Evolutionary conservation across 805 yeast species (phyloP).

Genomic region (Lipomyces orientalis): DNA sequence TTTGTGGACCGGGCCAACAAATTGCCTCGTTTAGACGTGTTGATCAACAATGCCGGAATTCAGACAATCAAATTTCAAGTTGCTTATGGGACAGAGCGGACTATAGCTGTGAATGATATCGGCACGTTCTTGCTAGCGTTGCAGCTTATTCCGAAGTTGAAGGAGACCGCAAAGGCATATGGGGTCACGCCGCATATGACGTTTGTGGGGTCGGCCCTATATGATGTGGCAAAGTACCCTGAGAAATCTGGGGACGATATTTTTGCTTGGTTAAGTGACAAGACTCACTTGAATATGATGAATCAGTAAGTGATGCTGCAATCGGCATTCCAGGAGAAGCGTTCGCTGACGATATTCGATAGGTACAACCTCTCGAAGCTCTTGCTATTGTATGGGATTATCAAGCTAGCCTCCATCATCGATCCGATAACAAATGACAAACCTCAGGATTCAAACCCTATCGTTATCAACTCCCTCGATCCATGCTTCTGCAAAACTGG

Average conservation of each 20-base stretch:
- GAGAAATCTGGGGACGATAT: conserved; percentile 10
- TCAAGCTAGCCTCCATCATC: conserved; percentile 17
- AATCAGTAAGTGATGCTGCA: conserved; percentile 6
- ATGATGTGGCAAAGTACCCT: conserved; percentile 16
- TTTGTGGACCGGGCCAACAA: conserved; percentile 13
- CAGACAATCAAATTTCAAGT: background rate
- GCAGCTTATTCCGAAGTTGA: conserved; percentile 19
- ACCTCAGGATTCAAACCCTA: background rate
- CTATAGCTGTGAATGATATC: conserved; percentile 11
- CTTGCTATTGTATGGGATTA: background rate
- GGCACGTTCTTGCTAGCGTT: conserved; percentile 13
- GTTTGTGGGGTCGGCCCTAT: conserved; percentile 13
- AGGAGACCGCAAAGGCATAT: conserved; percentile 10
- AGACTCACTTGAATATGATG: too few species aligned
- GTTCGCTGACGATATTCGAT: too few species aligned
- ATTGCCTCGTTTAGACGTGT: conserved; percentile 16
- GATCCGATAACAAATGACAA: conserved; percentile 14
- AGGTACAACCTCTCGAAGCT: too few species aligned
- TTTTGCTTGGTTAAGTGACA: conserved; percentile 8
- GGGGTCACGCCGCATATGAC: conserved; percentile 10
- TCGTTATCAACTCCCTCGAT: conserved; percentile 15
- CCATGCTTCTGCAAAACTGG: conserved; percentile 21
- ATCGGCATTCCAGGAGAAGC: too few species aligned
- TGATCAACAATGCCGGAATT: conserved; percentile 17
- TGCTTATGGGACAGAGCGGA: conserved; percentile 13